These are phyloP conservation scores for Zymoseptoria passerinii DNA, from an alignment of 2,329 filamentous ascomycete genomes.

Conservation along the genomic window DNA sequence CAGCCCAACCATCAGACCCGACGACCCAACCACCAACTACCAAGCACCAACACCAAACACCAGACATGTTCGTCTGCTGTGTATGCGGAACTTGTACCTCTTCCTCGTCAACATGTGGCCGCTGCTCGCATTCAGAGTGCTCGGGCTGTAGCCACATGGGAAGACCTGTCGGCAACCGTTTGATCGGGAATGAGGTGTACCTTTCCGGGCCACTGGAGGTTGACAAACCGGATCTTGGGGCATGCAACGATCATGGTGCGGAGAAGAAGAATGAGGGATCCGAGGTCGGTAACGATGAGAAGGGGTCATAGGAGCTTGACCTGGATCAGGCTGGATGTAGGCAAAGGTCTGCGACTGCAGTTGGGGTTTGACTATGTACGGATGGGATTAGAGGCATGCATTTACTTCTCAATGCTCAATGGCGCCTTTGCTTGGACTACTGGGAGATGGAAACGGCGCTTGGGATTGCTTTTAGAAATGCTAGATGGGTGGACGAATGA, in stretches of 20 bases:
- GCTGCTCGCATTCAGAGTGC: neutral
- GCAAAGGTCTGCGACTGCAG: neutral
- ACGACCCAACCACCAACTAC: neutral
- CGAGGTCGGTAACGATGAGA: neutral
- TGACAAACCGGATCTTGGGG: neutral
- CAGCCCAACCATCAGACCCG: neutral
- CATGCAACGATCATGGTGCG: neutral
- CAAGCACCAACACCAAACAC: neutral
- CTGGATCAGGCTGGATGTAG: neutral
- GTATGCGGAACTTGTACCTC: neutral
- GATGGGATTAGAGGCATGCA: neutral
- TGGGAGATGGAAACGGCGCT: neutral
- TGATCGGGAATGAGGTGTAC: neutral
- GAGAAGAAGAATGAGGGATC: neutral
- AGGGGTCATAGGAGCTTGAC: neutral
- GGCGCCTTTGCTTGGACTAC: neutral
- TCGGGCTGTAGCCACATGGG: conserved; percentile 16
- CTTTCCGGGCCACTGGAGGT: neutral
- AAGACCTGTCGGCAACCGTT: too few species aligned
- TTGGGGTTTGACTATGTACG: neutral
- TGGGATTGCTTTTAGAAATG: neutral
- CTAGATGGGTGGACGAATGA: neutral
- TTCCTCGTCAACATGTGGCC: neutral
- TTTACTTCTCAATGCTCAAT: neutral
- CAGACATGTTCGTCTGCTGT: conserved; percentile 1